phyloP scores from a whole-genome alignment of 73 alveolate species.

The Paramecium sexaurelia region DNA sequence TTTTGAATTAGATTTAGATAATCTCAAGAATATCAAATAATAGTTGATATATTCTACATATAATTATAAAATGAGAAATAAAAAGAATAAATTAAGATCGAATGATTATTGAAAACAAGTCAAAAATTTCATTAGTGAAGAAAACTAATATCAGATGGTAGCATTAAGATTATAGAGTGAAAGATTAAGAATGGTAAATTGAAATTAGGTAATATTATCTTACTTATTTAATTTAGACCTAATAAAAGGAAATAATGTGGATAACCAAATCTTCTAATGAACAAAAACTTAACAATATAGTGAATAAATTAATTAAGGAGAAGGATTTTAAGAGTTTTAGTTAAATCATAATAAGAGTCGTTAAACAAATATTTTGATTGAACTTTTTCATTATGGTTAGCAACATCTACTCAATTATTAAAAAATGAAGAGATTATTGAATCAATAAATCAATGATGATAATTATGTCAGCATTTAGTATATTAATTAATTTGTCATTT shows the following conservation, averaged over 20 bases:
- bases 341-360: conserved; percentile 57
- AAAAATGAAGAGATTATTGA: conserved; percentile 47
- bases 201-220: conserved; percentile 42
- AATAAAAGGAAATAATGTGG: conserved; percentile 48
- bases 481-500: neutral
- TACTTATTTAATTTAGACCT: neutral
- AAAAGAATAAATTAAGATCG: conserved; percentile 6
- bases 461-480: neutral
- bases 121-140: conserved; percentile 50
- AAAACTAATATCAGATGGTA: neutral
- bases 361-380: conserved; percentile 53
- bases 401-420: neutral
- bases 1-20: conserved; percentile 44
- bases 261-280: conserved; percentile 42
- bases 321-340: conserved; percentile 63
- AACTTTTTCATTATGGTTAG: neutral
- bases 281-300: conserved; percentile 34
- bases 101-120: conserved; percentile 52
- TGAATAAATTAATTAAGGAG: conserved; percentile 50
- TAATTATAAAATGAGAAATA: conserved; percentile 5
- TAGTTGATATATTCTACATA: neutral
- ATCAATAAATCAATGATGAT: neutral
- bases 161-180: conserved; percentile 65
- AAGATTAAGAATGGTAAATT: conserved; percentile 49
- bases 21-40: neutral